Base-by-base conservation (phyloP, 306 rosid species). In the Sindora glabra region DNA sequence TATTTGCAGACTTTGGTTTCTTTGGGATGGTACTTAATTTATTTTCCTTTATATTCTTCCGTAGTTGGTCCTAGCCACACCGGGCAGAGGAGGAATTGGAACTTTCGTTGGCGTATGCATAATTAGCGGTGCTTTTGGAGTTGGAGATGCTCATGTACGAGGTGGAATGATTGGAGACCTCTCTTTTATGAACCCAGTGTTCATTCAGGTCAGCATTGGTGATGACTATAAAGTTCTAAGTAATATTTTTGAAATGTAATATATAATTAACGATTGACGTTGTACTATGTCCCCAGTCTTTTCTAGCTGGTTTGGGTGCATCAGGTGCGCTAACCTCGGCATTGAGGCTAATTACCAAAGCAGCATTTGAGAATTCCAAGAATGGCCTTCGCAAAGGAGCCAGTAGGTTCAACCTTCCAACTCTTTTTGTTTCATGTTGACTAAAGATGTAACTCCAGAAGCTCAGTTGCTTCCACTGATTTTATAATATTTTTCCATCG, bases 131-230 rank as follows among this genome's bases (percentile, higher is more conserved):
- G 81, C 74, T 15, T 91, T 87, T 62, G 96, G 98, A 74, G 36
- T 91, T 67, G 96, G 92, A 65, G 96, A 91, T 81, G 98, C 92
- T 56, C 79, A 78, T 61, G 79, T 71, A 0, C 96, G 86, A 72
- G 98, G 98, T 3, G 96, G 96, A 74, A 88, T 86, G 96, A 75
- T 92, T 59, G 96, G 98, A 64, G 98, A 92, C 66, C 79, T 88
- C 14, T 88, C 94, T 25, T 88, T 77, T 77, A 92, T 88, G 98
- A 76, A 4, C 8, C 85, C 90, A 5, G 86, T 82, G 61, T 80
- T 92, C 62, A 41, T 88, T 63, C 98, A 92, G 82, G 98, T 88
- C 41, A 46, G 62, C 36, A 19, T 53, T 61, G 17, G 3, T 45
- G 27, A 37, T 38, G 18, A 45, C 29, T 10, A 9, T 37, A 48